Evolutionary conservation across 2,329 filamentous ascomycete genomes (phyloP), one percentile per base, ranked within the genome.

Genomic region (Phyllosticta ampelicida): DNA sequence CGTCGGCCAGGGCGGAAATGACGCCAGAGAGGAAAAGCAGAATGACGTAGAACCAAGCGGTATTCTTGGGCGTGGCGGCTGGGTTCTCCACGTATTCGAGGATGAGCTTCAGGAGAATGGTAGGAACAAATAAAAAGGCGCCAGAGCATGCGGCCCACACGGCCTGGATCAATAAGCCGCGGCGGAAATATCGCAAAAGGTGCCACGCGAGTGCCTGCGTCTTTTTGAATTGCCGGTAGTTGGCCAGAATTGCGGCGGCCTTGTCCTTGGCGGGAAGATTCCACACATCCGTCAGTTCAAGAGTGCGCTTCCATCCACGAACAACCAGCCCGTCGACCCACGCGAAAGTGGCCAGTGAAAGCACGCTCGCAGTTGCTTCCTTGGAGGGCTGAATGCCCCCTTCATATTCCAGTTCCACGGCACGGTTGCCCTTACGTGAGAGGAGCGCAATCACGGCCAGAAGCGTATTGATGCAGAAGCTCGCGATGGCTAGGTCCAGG

Each of bases 21-120:
- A 88, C 80, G 60, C 94, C 90, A 8, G 91, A 86, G 48, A 90
- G 78, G 48, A 95, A 92, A 8, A 99, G 82, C 1, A 96, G 79
- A 52, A 95, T 90, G 52, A 97, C 94, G 66, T 92, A 96, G 54
- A 99, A 84, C 94, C 94, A 99, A 20, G 95, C 85, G 18, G 96
- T 90, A 69, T 94, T 97, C 54, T 80, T 75, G 0, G 94, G 91
- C 0, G 86, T 86, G 3, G 78, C 76, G 0, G 82, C 79, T 1
- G 91, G 90, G 58, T 87, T 78, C 73, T 99, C 90, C n/a, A 97
- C 87, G 67, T 95, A 96, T 71, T 96, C 86, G 26, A 99, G 78
- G 61, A 99, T 97, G 16, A 87, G 87, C 69, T 91, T 92, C 48
- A 99, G 80, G 19, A 99, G 81, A 53, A 99, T 77, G 2, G 94